Evolutionary conservation across 1,284 basidiomycete species (phyloP), one percentile per base, ranked within the genome.

Genomic region (Pyrrhoderma noxium): DNA sequence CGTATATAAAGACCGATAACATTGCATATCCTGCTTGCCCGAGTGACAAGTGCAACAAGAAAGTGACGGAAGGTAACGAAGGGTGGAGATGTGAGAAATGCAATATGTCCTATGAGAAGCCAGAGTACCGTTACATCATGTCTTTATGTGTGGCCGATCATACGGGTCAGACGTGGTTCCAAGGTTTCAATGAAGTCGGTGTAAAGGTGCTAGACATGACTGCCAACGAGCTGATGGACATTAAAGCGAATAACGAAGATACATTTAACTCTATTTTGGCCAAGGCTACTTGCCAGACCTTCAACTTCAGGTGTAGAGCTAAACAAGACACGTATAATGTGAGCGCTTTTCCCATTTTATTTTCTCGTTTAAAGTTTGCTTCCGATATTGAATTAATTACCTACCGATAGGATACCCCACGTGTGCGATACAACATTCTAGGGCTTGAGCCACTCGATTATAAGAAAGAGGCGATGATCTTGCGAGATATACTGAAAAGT

Each of bases 1-100:
- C 92, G 70, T 93, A 93, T 64, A 83, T 99, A 74, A 93, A 88
- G 69, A 66, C 73, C 37, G 93, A 98, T 41, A 90, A 81, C 54
- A 76, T 98, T 46, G 82, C 80, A 31, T 99, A 99, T 67, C 87
- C 95, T 13, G 94, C 91, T 3, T 99, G 96, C 65, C 85, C 83
- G 9, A 80, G 77, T 37, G 75, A 82, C 14, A 75, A 74, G 2
- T 99, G 95, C 70, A 91, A 81, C 70, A 99, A 98, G 74, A 99
- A 99, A 69, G 89, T 98, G 2, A 70, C 79, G 0, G 77, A 89
- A 53, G 71, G 79, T 35, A 76, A 76, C 27, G 77, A 76, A 43
- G 75, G 73, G 19, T 99, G 93, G 93, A 72, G 80, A 44, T 99
- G 96, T 67, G 95, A 99, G 62, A 98, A 95, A 68, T 99, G 96